These are phyloP conservation scores for Lindgomyces ingoldianus DNA, from an alignment of 495 filamentous ascomycete genomes.

Conservation along the genomic window DNA sequence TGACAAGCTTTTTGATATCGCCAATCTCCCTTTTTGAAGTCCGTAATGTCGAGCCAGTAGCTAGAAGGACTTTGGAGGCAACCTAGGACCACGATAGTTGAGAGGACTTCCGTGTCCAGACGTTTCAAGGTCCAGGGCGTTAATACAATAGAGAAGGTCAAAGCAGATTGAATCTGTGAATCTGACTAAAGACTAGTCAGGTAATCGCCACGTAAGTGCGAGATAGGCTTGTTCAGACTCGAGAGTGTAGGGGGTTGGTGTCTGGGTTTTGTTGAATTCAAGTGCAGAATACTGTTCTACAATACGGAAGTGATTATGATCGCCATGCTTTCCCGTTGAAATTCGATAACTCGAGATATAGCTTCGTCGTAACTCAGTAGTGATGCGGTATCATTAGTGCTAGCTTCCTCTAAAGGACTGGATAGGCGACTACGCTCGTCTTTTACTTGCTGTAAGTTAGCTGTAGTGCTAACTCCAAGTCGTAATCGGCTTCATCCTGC, in stretches of 20 bases:
- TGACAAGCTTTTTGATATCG: conserved; percentile 41
- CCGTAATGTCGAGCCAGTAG: conserved; percentile 12
- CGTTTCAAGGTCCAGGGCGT: conserved; percentile 3
- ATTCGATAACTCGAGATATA: not conserved
- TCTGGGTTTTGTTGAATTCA: conserved; percentile 2
- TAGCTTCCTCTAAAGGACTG: too few relatives aligned
- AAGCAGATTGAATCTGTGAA: conserved; percentile 1
- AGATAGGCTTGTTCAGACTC: conserved; percentile 1
- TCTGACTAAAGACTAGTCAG: conserved; percentile 1
- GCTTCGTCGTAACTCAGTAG: not conserved
- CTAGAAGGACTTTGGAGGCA: not conserved
- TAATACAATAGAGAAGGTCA: conserved; percentile 16
- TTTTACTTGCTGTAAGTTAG: not conserved
- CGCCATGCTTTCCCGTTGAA: not conserved
- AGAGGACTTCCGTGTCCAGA: not conserved
- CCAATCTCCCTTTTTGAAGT: conserved; percentile 42
- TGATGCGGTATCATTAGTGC: not conserved
- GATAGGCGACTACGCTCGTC: too few relatives aligned
- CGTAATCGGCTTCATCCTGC: not conserved
- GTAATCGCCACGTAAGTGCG: conserved; percentile 4
- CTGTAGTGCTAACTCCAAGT: not conserved
- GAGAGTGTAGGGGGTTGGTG: conserved; percentile 7
- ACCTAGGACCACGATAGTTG: conserved; percentile 13
- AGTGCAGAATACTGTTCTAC: conserved; percentile 10
- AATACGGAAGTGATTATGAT: not conserved